These are phyloP conservation scores for Lithospermum erythrorhizon DNA, from an alignment of 257 asterid species.

Conservation along the genomic window DNA sequence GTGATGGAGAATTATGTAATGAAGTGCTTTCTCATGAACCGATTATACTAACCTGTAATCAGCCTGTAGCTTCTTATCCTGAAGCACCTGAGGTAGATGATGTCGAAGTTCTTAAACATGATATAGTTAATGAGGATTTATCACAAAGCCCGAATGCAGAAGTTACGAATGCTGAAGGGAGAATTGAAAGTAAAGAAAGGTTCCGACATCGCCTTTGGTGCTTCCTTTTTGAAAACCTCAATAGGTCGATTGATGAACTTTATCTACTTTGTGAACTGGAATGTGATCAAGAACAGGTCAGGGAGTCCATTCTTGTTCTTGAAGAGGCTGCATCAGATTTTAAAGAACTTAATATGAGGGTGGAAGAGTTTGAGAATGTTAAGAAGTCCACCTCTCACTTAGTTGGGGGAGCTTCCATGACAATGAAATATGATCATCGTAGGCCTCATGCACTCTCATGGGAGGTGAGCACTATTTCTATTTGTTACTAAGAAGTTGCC, in stretches of 20 bases:
- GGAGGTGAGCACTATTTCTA: constrained; percentile 65
- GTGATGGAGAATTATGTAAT: constrained; percentile 19
- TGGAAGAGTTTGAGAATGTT: constrained; percentile 76
- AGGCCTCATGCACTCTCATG: constrained; percentile 99
- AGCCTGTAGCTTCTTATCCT: constrained; percentile 16
- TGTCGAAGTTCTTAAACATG: constrained; percentile 20
- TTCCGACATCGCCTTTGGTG: constrained; percentile 98
- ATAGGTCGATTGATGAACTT: constrained; percentile 93
- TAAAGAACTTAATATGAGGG: constrained; percentile 69
- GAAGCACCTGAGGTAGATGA: constrained; percentile 26
- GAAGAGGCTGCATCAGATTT: constrained; percentile 97
- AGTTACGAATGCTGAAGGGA: constrained; percentile 29
- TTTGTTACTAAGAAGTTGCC: constrained; percentile 3
- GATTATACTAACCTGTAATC: constrained; percentile 16
- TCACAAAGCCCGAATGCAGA: constrained; percentile 25
- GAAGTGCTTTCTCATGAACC: constrained; percentile 13
- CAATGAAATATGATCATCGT: constrained; percentile 84
- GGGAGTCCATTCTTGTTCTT: constrained; percentile 91
- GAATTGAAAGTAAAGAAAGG: constrained; percentile 81
- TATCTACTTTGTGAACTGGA: constrained; percentile 98
- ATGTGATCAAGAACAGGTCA: constrained; percentile 89
- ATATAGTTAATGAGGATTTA: constrained; percentile 29
- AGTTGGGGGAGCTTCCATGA: constrained; percentile 44
- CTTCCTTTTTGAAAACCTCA: constrained; percentile 95
- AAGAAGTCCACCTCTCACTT: constrained; percentile 51